Evolutionary conservation across 495 filamentous ascomycete species (phyloP).

Genomic region (Xanthoparmelia taractica): DNA sequence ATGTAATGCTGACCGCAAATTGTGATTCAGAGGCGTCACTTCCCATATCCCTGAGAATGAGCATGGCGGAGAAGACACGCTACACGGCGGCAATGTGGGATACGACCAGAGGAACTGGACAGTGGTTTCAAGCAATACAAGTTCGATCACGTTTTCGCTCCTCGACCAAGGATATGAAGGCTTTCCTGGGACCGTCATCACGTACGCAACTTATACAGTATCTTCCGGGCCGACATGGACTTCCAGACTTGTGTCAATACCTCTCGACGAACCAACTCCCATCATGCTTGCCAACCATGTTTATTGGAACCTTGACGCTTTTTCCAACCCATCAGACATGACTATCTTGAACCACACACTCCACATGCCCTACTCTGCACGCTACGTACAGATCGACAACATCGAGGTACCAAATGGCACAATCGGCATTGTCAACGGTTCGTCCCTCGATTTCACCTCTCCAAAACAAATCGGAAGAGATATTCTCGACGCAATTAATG

Average conservation of each 20-base stretch:
- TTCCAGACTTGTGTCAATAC: slow-evolving; percentile 50
- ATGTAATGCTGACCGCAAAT: not conserved
- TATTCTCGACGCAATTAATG: slow-evolving; percentile 50
- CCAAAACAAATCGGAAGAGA: slow-evolving; percentile 68
- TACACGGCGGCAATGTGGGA: slow-evolving; percentile 75
- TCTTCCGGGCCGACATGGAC: slow-evolving; percentile 42
- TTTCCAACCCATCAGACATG: slow-evolving; percentile 52
- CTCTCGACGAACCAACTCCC: slow-evolving; percentile 69
- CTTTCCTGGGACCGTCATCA: slow-evolving; percentile 75
- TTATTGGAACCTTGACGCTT: slow-evolving; percentile 88
- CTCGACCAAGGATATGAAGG: slow-evolving; percentile 65
- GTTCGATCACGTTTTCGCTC: slow-evolving; percentile 71
- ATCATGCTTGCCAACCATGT: slow-evolving; percentile 78
- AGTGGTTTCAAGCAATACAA: slow-evolving; percentile 55
- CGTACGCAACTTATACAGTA: slow-evolving; percentile 66
- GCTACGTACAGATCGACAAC: slow-evolving; percentile 62
- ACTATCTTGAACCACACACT: slow-evolving; percentile 65
- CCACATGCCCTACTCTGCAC: slow-evolving; percentile 61
- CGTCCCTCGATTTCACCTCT: slow-evolving; percentile 68
- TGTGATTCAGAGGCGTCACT: slow-evolving; percentile 31
- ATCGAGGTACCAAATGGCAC: slow-evolving; percentile 74
- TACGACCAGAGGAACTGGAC: slow-evolving; percentile 80
- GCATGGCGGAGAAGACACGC: slow-evolving; percentile 58
- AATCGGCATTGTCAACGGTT: slow-evolving; percentile 54
- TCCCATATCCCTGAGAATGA: slow-evolving; percentile 69